Evolutionary conservation across 176 grass and related monocot genomes (phyloP), one percentile per base, ranked within the genome.

Genomic region (Aechmea fasciata): DNA sequence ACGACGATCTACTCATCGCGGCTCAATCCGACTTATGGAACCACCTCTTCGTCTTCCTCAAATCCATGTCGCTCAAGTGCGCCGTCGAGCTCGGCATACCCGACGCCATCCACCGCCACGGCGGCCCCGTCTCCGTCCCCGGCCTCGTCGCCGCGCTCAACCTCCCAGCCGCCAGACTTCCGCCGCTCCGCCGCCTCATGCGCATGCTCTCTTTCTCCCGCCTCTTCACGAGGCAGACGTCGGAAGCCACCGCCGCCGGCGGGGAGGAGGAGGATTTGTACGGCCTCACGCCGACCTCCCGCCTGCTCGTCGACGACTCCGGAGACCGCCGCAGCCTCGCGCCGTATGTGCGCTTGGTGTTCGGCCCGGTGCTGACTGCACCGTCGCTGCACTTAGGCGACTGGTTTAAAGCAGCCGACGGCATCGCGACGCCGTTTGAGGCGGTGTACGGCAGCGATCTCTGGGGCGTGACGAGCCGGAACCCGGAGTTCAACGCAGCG

Each of bases 51-150:
- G 22, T 75, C 67, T 83, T 78, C 68, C 6, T 82, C 49, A 79
- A 63, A 33, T 78, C 53, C 66, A 77, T 77, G 79, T 73, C 75
- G 10, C 48, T 89, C 29, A 61, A 29, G 13, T 79, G 78, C 66
- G 87, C 29, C 3, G 51, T 82, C 1, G 53, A 79, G 28, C 82
- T 89, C 7, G 62, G 86, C 61, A 41, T 85, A 29, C 48, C 78
- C 0, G 78, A 79, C 23, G 74, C 71, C 14, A 85, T 89, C 67
- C 65, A 68, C 52, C 12, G 57, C 63, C 13, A 67, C n/a, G 82
- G 78, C 20, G 65, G 79, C 20, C 10, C 26, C 0, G 51, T 29
- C 18, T 69, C 75, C 52, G 28, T 89, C 2, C 50, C 48, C 22
- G 11, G 49, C 15, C 50, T 85, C 14, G 69, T 51, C 71, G n/a